Conservation (phyloP, 1,284 basidiomycete species). For the Cryptococcus sp. region DNA sequence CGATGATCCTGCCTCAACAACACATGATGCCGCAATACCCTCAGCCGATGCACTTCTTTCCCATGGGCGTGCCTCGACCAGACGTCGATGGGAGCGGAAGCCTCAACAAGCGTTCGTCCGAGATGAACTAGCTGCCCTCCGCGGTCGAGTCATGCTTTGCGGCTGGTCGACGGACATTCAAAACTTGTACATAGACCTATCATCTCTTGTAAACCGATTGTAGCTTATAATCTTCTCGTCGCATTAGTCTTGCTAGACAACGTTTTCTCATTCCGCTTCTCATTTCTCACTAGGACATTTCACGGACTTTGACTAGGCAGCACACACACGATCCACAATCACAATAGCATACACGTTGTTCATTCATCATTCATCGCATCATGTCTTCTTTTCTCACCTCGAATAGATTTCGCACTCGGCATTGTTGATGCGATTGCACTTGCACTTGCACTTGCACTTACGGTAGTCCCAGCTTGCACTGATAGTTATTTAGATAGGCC, state of each 20-base stretch:
- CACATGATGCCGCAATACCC: not conserved
- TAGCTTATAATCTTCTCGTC: slow-evolving; percentile 1
- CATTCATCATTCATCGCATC: not conserved
- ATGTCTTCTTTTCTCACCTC: too few species aligned
- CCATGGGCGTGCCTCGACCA: not conserved
- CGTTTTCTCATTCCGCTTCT: not conserved
- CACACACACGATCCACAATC: not conserved
- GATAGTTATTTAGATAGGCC: too few species aligned
- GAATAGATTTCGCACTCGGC: too few species aligned
- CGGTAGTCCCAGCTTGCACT: too few species aligned
- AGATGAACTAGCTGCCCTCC: not conserved
- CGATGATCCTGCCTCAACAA: not conserved
- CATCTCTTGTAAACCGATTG: not conserved
- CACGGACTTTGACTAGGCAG: not conserved
- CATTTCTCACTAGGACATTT: not conserved
- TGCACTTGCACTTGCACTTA: too few species aligned
- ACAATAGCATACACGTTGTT: not conserved
- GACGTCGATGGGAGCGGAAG: not conserved
- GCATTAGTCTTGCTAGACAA: not conserved
- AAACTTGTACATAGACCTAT: not conserved
- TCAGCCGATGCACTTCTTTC: not conserved
- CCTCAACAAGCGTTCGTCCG: not conserved
- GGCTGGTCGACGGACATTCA: not conserved
- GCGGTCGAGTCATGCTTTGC: too few species aligned
- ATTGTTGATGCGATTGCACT: too few species aligned